Percentiles rank a stretch among this genome's conserved stretches.
These are phyloP conservation scores for Begonia loranthoides DNA, from an alignment of 306 rosid genomes.

Conservation along the genomic window DNA sequence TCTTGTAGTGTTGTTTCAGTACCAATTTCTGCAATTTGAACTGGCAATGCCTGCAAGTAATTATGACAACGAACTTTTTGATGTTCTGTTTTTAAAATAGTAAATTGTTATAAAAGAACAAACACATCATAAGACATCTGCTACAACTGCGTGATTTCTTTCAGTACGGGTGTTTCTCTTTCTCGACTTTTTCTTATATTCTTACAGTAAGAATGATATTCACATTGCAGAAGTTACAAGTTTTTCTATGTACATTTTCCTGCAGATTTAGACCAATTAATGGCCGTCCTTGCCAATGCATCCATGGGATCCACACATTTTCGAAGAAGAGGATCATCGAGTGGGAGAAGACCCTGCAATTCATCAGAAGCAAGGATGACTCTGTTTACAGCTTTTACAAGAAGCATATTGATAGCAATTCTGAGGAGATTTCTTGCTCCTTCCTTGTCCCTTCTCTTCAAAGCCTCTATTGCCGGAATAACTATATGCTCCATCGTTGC, in stretches of 20 bases:
- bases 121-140: too few relatives aligned
- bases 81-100: too few relatives aligned
- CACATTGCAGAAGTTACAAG: too few relatives aligned
- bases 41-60: too few relatives aligned
- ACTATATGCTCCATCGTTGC: slow-evolving; percentile 68
- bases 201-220: too few relatives aligned
- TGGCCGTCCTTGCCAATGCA: slow-evolving; percentile 31
- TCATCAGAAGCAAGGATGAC: slow-evolving; percentile 64
- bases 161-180: too few relatives aligned
- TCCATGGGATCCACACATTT: slow-evolving; percentile 34
- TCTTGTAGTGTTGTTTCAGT: too few relatives aligned
- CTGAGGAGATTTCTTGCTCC: slow-evolving; percentile 66
- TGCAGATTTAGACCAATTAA: slow-evolving; percentile 28
- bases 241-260: slow-evolving; percentile 1
- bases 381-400: slow-evolving; percentile 51
- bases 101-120: too few relatives aligned
- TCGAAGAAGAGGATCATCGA: slow-evolving; percentile 32
- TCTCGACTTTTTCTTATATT: too few relatives aligned
- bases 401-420: slow-evolving; percentile 60
- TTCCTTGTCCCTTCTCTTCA: slow-evolving; percentile 59
- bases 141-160: too few relatives aligned
- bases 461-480: slow-evolving; percentile 59
- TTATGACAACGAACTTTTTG: too few relatives aligned
- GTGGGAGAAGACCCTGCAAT: slow-evolving; percentile 48
- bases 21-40: too few relatives aligned